Conservation (phyloP, 805 yeast genomes). For the Saturnispora galanensis region DNA sequence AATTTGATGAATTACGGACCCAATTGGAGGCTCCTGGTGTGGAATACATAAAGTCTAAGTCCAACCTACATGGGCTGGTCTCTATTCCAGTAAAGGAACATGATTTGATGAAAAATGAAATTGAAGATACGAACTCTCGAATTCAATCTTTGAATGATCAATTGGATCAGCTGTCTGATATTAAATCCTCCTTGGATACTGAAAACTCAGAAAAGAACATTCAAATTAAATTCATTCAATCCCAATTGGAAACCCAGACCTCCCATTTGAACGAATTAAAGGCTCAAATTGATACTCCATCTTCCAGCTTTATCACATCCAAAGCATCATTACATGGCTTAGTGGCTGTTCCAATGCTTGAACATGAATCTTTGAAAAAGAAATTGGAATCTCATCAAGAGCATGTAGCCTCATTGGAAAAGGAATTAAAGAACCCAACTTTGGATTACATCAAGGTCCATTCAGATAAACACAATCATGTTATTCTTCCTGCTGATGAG, state of each 20-base stretch:
- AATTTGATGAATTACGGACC: slow-evolving; percentile 6
- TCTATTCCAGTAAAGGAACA: slow-evolving; percentile 16
- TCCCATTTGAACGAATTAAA: neutral
- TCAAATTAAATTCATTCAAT: neutral
- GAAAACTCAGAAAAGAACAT: neutral
- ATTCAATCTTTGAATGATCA: slow-evolving; percentile 1
- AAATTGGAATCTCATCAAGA: neutral
- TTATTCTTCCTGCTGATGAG: neutral
- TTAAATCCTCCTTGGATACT: neutral
- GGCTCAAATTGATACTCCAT: slow-evolving; percentile 6
- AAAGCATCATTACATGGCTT: slow-evolving; percentile 24
- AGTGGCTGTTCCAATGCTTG: slow-evolving; percentile 17
- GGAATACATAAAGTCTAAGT: slow-evolving; percentile 22
- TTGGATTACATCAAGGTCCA: neutral
- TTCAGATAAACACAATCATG: neutral
- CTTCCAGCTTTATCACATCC: slow-evolving; percentile 17
- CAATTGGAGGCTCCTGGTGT: slow-evolving; percentile 6
- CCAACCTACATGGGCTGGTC: slow-evolving; percentile 21
- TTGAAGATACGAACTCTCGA: slow-evolving; percentile 8
- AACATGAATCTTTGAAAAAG: slow-evolving; percentile 1
- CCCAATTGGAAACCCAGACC: neutral
- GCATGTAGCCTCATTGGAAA: neutral
- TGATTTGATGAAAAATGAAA: neutral
- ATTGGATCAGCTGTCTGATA: neutral
- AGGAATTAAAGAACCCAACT: neutral